These are phyloP conservation scores for Paramecium caudatum DNA, from an alignment of 73 alveolate genomes.

Conservation along the genomic window DNA sequence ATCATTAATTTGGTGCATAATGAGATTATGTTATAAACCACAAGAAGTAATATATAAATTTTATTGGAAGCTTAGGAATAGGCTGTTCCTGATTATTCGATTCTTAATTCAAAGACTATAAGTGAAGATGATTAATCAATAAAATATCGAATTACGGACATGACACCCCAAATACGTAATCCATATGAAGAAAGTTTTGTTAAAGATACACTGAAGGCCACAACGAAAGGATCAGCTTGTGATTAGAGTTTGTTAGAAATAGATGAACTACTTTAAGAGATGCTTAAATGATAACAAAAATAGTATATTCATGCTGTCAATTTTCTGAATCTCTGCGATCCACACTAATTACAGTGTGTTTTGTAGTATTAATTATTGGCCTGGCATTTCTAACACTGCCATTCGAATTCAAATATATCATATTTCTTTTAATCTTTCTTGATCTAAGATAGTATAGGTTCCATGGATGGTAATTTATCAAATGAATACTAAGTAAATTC, in stretches of 20 bases:
- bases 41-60: conserved; percentile 10
- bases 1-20: conserved; percentile 29
- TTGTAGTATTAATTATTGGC: conserved; percentile 42
- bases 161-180: conserved; percentile 14
- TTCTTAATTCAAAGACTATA: conserved; percentile 28
- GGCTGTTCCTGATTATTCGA: neutral
- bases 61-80: conserved; percentile 21
- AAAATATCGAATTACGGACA: conserved; percentile 24
- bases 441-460: conserved; percentile 17
- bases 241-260: conserved; percentile 50
- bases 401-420: conserved; percentile 56
- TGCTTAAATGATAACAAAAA: conserved; percentile 34
- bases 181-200: conserved; percentile 59
- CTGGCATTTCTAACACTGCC: conserved; percentile 5
- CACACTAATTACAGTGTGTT: conserved; percentile 4
- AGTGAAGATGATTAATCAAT: conserved; percentile 12
- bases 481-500: neutral
- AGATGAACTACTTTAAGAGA: conserved; percentile 38
- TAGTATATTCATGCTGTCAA: conserved; percentile 7
- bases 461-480: conserved; percentile 54
- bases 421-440: conserved; percentile 49
- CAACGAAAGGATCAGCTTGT: conserved; percentile 57
- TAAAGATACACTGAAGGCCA: conserved; percentile 30
- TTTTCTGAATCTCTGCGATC: neutral
- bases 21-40: conserved; percentile 2